Base-by-base conservation (phyloP, 2,329 filamentous ascomycete species). In the Exutisphaerella laricina region DNA sequence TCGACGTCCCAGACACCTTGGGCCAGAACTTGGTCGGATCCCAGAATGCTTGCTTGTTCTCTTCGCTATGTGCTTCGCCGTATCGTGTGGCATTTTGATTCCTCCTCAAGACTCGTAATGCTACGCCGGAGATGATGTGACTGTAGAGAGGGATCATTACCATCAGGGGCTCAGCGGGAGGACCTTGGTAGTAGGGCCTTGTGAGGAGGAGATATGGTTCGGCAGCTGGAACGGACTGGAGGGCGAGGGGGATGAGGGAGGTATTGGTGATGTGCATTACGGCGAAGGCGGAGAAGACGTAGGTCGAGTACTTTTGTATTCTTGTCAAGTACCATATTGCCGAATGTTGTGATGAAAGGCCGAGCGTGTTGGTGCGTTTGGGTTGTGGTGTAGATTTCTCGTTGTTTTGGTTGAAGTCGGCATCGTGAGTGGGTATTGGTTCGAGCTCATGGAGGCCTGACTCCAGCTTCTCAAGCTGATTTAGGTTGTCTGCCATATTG, bases 121-220 rank as follows among this genome's bases (percentile, higher is more conserved):
- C 80, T 4, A 96, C 61, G 25, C 90, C 89, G 0, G 87, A 84
- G 10, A 77, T 72, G 31, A 96, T 72, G 63, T 97, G 90, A 2
- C 82, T 77, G 45, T 81, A 63, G 16, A 94, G 70, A 2, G 90
- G 88, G 2, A 88, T 65, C 31, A 75, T 80, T 47, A 97, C 78
- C 48, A 97, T 74, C 14, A 94, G 69, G 3, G 88, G 86, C 61
- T 96, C 89, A 39, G 84, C 74, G 12, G 86, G 70, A 2, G 83
- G 75, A 16, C 87, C 89, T 66, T 96, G 90, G 70, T 97, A 97
- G 64, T 92, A 81, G 36, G 94, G 89, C 48, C 90, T 80, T 20
- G 88, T 89, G 64, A 95, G 85, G 51, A 97, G 82, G 36, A 97
- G 80, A 66, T 88, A 94, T 37, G 80, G 81, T 62, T 96, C 89